Evolutionary conservation across 73 alveolate genomes (phyloP).

Genomic region (Chromera velia): DNA sequence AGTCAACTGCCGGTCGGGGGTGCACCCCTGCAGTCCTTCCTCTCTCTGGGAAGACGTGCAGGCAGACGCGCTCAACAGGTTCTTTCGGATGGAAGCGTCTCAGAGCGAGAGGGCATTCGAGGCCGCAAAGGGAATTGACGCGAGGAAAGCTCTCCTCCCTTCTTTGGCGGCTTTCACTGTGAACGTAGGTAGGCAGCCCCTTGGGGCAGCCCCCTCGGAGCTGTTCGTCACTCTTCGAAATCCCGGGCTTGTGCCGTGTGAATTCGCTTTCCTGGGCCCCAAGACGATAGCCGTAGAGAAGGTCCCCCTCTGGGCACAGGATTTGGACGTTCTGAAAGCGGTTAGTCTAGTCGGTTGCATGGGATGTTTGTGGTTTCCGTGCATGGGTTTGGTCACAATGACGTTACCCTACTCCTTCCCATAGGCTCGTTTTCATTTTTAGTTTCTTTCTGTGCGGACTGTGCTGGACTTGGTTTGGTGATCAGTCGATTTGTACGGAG

Average conservation of each 20-base stretch:
- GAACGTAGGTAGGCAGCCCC: neutral
- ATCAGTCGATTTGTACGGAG: too few relatives aligned
- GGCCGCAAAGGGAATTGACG: neutral
- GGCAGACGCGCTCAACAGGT: neutral
- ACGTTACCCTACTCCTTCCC: too few relatives aligned
- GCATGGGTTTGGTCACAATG: too few relatives aligned
- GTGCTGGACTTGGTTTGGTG: too few relatives aligned
- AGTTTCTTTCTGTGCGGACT: too few relatives aligned
- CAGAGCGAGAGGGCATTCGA: neutral
- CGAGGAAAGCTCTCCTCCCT: neutral
- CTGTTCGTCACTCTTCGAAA: neutral
- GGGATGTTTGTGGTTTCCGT: too few relatives aligned
- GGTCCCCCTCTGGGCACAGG: neutral
- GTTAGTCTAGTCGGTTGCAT: too few relatives aligned
- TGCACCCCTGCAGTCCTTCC: neutral
- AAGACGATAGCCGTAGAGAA: neutral
- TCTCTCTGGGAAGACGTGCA: neutral
- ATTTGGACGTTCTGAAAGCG: neutral
- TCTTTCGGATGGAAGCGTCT: neutral
- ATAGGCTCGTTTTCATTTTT: too few relatives aligned
- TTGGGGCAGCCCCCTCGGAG: neutral
- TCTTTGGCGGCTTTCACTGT: neutral
- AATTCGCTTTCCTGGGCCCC: neutral
- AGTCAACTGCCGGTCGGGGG: neutral
- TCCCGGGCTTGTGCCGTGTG: neutral